Percentiles rank a stretch among this genome's conserved stretches.
Evolutionary conservation across 1,139 yeast genomes (phyloP).

Genomic region (Saccharomycopsis hybrid): DNA sequence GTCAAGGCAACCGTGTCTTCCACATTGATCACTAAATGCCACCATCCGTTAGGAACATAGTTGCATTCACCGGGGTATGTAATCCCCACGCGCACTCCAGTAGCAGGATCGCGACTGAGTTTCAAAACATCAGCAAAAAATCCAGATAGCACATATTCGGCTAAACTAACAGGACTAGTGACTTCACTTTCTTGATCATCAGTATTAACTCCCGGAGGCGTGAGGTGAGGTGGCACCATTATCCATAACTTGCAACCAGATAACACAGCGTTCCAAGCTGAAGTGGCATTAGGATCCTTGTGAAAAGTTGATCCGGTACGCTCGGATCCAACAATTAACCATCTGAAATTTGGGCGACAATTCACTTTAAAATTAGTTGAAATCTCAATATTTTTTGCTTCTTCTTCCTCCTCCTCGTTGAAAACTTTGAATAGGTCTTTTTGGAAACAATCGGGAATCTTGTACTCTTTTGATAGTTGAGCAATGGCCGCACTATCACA

Average conservation of each 20-base stretch:
- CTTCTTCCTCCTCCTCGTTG: conserved; percentile 25
- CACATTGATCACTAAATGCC: conserved; percentile 85
- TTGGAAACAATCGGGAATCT: conserved; percentile 45
- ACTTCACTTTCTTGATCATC: conserved; percentile 79
- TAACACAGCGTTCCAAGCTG: conserved; percentile 83
- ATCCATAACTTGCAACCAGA: conserved; percentile 80
- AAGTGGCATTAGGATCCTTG: conserved; percentile 85
- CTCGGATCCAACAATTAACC: conserved; percentile 81
- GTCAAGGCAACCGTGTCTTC: conserved; percentile 78
- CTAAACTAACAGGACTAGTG: conserved; percentile 84
- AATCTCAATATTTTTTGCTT: conserved; percentile 26
- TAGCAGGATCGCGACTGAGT: conserved; percentile 31
- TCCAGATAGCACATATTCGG: conserved; percentile 85
- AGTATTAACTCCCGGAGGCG: conserved; percentile 84
- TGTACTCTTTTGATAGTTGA: conserved; percentile 47
- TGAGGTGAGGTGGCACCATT: conserved; percentile 70
- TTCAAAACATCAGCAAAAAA: conserved; percentile 55
- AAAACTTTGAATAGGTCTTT: conserved; percentile 45
- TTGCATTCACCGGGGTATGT: conserved; percentile 80
- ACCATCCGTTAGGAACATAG: conserved; percentile 93
- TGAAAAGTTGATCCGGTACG: conserved; percentile 87
- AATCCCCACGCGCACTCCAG: conserved; percentile 52
- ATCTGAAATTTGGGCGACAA: conserved; percentile 82
- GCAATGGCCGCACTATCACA: conserved; percentile 64
- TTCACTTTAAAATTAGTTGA: no score